A percentile compares a stretch with the other conserved stretches of the same genome.
Conservation (phyloP, 1,139 yeast genomes). For the Torulaspora pretoriensis region DNA sequence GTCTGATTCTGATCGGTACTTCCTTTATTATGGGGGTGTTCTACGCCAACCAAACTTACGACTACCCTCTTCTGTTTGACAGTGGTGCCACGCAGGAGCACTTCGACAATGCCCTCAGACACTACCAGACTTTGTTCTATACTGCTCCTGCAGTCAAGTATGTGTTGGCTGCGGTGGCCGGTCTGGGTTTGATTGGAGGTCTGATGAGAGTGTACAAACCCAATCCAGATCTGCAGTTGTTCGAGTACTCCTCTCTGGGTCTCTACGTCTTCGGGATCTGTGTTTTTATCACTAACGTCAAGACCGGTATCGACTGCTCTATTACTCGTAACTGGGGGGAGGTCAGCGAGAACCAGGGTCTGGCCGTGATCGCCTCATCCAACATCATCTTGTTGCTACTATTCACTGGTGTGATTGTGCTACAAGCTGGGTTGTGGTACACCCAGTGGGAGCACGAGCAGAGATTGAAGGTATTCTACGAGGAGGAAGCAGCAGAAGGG, state of each 20-base stretch:
- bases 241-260: constrained; percentile 82
- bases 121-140: constrained; percentile 60
- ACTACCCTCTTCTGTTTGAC: constrained; percentile 70
- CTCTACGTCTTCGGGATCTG: constrained; percentile 67
- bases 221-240: constrained; percentile 71
- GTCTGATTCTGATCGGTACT: constrained; percentile 40
- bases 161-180: constrained; percentile 42
- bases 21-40: constrained; percentile 78
- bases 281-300: constrained; percentile 78
- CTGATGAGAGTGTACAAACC: constrained; percentile 83
- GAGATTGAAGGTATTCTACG: constrained; percentile 50
- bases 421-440: constrained; percentile 88
- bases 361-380: constrained; percentile 89
- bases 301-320: constrained; percentile 74
- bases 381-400: constrained; percentile 70
- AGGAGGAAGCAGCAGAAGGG: constrained; percentile 39
- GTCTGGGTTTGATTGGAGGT: constrained; percentile 66
- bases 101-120: constrained; percentile 60
- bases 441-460: constrained; percentile 71
- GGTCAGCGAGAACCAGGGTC: constrained; percentile 77
- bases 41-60: constrained; percentile 79
- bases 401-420: constrained; percentile 68
- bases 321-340: constrained; percentile 85
- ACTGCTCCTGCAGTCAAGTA: constrained; percentile 55
- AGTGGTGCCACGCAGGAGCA: constrained; percentile 47